Evolutionary conservation across 768 basidiomycete species (phyloP).

Genomic region (Auriscalpium microsporum): DNA sequence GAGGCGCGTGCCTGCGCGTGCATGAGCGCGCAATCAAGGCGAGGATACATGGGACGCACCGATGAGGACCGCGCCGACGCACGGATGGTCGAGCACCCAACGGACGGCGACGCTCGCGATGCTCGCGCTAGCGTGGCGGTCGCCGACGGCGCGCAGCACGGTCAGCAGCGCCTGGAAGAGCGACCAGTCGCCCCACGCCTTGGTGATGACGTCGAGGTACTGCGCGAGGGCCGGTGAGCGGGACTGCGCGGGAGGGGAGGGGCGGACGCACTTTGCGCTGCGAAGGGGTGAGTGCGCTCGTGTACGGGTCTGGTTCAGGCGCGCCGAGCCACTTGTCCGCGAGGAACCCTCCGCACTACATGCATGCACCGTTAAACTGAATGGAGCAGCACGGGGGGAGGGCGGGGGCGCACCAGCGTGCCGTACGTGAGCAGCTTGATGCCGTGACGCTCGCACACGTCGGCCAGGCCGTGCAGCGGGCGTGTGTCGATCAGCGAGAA

Average conservation of each 20-base stretch:
- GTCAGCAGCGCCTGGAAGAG: constrained; percentile 62
- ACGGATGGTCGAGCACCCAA: constrained; percentile 74
- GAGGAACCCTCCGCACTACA: constrained; percentile 77
- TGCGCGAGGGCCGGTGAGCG: constrained; percentile 18
- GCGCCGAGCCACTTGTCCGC: constrained; percentile 64
- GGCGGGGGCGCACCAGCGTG: constrained; percentile 47
- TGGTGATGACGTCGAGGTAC: constrained; percentile 80
- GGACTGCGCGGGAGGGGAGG: not conserved
- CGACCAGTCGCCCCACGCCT: constrained; percentile 71
- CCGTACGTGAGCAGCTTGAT: constrained; percentile 78
- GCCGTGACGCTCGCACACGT: constrained; percentile 63
- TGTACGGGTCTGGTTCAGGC: constrained; percentile 66
- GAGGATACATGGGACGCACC: constrained; percentile 32
- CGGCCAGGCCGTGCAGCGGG: constrained; percentile 67
- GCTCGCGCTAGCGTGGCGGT: constrained; percentile 55
- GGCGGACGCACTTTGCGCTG: constrained; percentile 53
- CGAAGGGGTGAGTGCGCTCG: constrained; percentile 63
- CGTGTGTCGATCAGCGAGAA: constrained; percentile 78
- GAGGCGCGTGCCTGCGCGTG: constrained; percentile 50
- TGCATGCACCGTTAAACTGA: not conserved
- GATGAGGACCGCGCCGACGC: constrained; percentile 73
- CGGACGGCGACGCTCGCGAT: constrained; percentile 75
- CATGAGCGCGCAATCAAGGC: not conserved
- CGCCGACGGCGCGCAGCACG: constrained; percentile 54
- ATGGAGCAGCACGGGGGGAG: not conserved